Percentiles rank a stretch among this genome's conserved stretches.
Conservation (phyloP, 225 moss, liverwort and hornwort genomes). For the Marchantia polymorpha region DNA sequence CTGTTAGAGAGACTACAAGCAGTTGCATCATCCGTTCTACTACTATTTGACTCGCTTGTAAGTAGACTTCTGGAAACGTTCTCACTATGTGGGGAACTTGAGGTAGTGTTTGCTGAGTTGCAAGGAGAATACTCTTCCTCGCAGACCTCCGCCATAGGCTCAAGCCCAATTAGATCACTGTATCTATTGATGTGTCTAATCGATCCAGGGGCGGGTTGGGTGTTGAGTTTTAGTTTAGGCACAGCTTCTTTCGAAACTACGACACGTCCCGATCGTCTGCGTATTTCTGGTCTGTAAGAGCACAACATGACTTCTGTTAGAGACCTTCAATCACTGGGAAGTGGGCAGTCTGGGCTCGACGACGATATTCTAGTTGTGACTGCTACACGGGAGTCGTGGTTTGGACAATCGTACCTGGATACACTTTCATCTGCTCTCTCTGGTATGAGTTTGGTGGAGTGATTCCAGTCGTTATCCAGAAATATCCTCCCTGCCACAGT, state of each 20-base stretch:
- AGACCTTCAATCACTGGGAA: not conserved
- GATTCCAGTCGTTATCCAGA: constrained; percentile 32
- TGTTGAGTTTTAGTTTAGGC: not conserved
- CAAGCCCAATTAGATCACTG: constrained; percentile 35
- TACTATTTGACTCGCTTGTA: constrained; percentile 19
- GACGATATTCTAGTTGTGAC: not conserved
- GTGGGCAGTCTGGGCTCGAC: not conserved
- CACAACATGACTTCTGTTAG: not conserved
- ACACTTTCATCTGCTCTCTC: constrained; percentile 11
- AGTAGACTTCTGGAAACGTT: not conserved
- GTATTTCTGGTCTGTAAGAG: constrained; percentile 11
- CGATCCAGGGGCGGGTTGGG: constrained; percentile 4
- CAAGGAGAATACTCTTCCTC: constrained; percentile 28
- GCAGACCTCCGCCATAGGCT: constrained; percentile 33
- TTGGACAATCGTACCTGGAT: not conserved
- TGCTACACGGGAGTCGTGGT: not conserved
- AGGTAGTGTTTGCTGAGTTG: constrained; percentile 15
- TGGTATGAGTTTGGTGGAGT: constrained; percentile 5
- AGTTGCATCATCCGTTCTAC: constrained; percentile 20
- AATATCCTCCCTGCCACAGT: not conserved
- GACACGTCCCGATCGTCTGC: constrained; percentile 12
- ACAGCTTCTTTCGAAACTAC: constrained; percentile 19
- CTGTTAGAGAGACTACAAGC: constrained; percentile 3
- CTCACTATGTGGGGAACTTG: constrained; percentile 17
- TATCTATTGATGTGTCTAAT: constrained; percentile 26